Evolutionary conservation across 371 early-diverging fungal genomes (phyloP), one percentile per base, ranked within the genome.

Genomic region (Syncephalastrum contaminatum): DNA sequence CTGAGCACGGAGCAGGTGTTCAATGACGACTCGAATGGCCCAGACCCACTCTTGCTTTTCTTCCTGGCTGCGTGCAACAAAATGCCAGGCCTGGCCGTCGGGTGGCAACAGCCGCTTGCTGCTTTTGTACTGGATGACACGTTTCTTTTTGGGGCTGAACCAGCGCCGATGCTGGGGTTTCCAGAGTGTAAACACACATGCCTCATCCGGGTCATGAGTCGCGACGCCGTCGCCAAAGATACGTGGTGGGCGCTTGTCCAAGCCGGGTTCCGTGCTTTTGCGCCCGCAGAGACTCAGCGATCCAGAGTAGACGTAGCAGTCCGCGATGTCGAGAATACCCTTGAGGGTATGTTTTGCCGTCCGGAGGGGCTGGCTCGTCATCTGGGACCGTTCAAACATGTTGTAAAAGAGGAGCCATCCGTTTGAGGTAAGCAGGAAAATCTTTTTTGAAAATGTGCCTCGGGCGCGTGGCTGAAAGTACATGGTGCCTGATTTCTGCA

Each of bases 141-240:
- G 57, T 41, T 71, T 56, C 19, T 60, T 62, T 24, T 49, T 49
- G 4, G 67, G 43, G 19, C 70, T 73, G 54, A 81, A 82, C 43
- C 67, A 70, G 15, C 58, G 60, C 51, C 70, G 54, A 7, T 59
- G 52, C 16, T 69, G 62, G 8, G 80, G 73, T 48, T 80, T 67
- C 86, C 86, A 86, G 19, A 86, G 62, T 12, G 82, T 74, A 42
- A 86, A 86, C 3, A 80, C 66, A 43, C 86, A 81, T 0, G 79
- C 78, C 15, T 77, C 54, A 21, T 70, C 64, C 3, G 69, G 66
- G 49, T 86, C 84, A 24, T 71, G 69, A 5, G 72, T 74, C 30
- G 69, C 65, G 45, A 80, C 46, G 3, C 84, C 84, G 54, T 80
- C 75, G 0, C 63, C 48, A 43, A 76, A 86, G 22, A 78, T 73